Percentiles rank a stretch among this genome's conserved stretches.
phyloP scores from a whole-genome alignment of 371 early-diverging fungal species.

The Mucor mucedo region DNA sequence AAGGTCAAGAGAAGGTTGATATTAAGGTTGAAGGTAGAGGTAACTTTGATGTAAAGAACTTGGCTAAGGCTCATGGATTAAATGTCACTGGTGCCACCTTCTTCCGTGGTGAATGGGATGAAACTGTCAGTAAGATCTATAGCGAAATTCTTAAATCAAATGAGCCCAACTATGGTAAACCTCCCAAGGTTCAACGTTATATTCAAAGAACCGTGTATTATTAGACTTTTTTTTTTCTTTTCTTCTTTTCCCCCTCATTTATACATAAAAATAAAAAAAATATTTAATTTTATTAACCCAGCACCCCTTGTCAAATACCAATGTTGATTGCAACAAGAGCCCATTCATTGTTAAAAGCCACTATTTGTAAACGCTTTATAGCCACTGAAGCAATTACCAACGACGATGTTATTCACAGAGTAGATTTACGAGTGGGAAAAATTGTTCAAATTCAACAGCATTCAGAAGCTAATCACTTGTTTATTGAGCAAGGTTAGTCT shows the following conservation, averaged over 20 bases:
- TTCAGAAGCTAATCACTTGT: slow-evolving; percentile 75
- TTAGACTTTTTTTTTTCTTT: slow-evolving; percentile 35
- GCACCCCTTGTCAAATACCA: not conserved
- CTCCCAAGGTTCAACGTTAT: slow-evolving; percentile 55
- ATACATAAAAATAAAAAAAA: not conserved
- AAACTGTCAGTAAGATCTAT: slow-evolving; percentile 71
- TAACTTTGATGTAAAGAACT: slow-evolving; percentile 52
- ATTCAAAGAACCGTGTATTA: slow-evolving; percentile 59
- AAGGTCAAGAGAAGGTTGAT: slow-evolving; percentile 56
- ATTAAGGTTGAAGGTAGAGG: slow-evolving; percentile 50
- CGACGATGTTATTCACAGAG: slow-evolving; percentile 57
- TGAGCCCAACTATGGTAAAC: slow-evolving; percentile 67
- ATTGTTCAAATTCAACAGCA: slow-evolving; percentile 69
- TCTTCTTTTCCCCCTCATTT: not conserved
- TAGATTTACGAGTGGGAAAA: slow-evolving; percentile 81
- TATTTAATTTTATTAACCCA: not conserved
- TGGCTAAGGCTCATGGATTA: slow-evolving; percentile 53
- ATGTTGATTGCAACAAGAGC: not conserved
- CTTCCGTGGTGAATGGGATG: slow-evolving; percentile 81
- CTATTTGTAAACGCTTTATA: not conserved
- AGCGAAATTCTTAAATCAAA: slow-evolving; percentile 57
- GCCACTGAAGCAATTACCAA: slow-evolving; percentile 11
- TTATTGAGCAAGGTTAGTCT: slow-evolving; percentile 69
- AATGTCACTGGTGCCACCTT: slow-evolving; percentile 66
- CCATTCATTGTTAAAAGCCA: not conserved